Base-by-base conservation (phyloP, 306 rosid species). In the Potentilla sterilis region DNA sequence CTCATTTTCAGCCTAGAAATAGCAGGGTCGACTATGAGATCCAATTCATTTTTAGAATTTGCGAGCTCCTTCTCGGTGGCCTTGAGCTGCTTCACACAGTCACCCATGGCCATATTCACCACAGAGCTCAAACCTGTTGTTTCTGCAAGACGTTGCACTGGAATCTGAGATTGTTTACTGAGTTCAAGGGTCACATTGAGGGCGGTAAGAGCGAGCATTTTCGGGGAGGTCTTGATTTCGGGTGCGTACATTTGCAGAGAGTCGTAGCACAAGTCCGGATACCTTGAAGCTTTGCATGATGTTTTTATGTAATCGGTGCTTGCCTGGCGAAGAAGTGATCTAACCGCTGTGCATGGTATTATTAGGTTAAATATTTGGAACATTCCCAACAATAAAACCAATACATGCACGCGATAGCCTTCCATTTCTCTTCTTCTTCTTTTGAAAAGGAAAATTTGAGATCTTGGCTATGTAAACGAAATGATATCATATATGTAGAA, bases 271-370 rank as follows among this genome's bases (percentile, higher is more conserved):
- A 72, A 72, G 7, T 41, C 62, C 1, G 82, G 82, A 48, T 72
- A 79, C 8, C 37, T 38, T 48, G 82, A 62, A n/a, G 74, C 22
- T 37, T 52, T 57, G 42, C 82, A 78, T 72, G 82, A 78, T 38
- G 73, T 18, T 65, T 49, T 72, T 65, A 78, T 40, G 77, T 62
- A 78, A 6, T 78, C 66, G 3, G 77, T 48, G 65, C 8, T 78
- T 35, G 75, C 11, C 64, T 37, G 40, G 40, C 40, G 1, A 2
- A 5, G 40, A 37, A 37, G 4, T 5, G 40, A 37, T 37, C 40
- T 37, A 3, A 8, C 10, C 9, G 44, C 59, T n/a, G 59, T 52
- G 28, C 28, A 52, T 52, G 59, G 59, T 18, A 2, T 19, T 15
- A 48, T 14, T 2, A 19, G 59, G 59, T 48, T 15, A 48, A 15